phyloP scores from a whole-genome alignment of 1,284 basidiomycete genomes.

The Austroboletus niveus region DNA sequence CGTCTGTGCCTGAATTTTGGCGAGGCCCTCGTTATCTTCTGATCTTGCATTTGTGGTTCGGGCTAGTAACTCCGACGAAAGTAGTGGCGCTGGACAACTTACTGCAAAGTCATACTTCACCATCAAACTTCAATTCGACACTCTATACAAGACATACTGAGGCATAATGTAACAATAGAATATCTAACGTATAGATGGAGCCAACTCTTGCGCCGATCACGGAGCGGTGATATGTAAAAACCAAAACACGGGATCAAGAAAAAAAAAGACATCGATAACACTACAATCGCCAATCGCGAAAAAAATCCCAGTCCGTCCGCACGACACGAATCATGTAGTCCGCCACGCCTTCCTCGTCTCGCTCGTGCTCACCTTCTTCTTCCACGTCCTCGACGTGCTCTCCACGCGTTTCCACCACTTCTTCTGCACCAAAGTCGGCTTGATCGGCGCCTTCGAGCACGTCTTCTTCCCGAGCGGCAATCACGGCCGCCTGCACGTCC shows the following conservation, averaged over 20 bases:
- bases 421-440: constrained; percentile 61
- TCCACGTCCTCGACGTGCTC: constrained; percentile 23
- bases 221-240: background rate
- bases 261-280: constrained; percentile 1
- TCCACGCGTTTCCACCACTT: constrained; percentile 23
- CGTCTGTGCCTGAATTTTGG: no score
- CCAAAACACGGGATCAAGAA: constrained; percentile 4
- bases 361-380: constrained; percentile 43
- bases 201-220: background rate
- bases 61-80: no score
- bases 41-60: no score
- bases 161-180: constrained; percentile 18
- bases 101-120: no score
- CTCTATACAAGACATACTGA: background rate
- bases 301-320: constrained; percentile 74
- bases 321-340: constrained; percentile 89
- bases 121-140: no score
- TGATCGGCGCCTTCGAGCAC: constrained; percentile 73
- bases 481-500: constrained; percentile 76
- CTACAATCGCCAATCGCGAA: constrained; percentile 67
- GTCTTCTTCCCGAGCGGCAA: constrained; percentile 76
- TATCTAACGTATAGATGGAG: constrained; percentile 5
- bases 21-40: no score
- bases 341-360: constrained; percentile 66
- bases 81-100: no score